Base-by-base conservation (phyloP, 768 basidiomycete species). In the Porphyrellus cyaneotinctus region DNA sequence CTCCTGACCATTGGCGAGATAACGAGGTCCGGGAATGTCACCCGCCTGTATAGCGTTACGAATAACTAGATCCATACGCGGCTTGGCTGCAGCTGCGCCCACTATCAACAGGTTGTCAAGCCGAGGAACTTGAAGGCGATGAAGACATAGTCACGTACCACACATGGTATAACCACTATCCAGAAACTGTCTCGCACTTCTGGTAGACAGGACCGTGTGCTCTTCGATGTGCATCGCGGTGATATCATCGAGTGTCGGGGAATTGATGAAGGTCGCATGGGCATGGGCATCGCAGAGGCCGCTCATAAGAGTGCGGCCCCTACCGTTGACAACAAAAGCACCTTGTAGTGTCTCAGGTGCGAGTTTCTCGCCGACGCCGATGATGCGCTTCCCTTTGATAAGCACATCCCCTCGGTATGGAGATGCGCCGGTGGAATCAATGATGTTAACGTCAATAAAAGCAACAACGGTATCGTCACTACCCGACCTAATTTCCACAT, bases 161-260 rank as follows among this genome's bases (percentile, higher is more conserved):
- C 72, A 73, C 72, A 73, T 73, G 1, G 72, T 73, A 45, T 72
- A 72, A 6, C 72, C 72, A 49, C 70, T 60, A 33, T 72, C 70
- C 4, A 72, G 50, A 53, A 71, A 72, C 18, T 64, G 72, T 43
- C 52, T 58, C 8, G 69, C 72, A 43, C 66, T 66, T 46, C 64
- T 58, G 10, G 55, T n/a, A 26, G 67, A 53, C 28, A 70, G 63
- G 17, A 70, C 43, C 2, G 65, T 68, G 46, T 72, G 72, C 28
- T 73, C 70, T 32, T 72, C 72, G 26, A 65, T 39, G 12, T 62
- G 61, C 49, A 72, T 33, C 18, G 60, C 52, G 12, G 58, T 63
- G 26, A 72, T 63, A 20, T 58, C 67, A 28, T 71, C 70, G 11
- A 73, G 60, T 14, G 61, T 57, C 15, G 58, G 58, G 7, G 72